Evolutionary conservation across 1,139 yeast genomes (phyloP), one percentile per base, ranked within the genome.

Genomic region (Debaryomyces sp.): DNA sequence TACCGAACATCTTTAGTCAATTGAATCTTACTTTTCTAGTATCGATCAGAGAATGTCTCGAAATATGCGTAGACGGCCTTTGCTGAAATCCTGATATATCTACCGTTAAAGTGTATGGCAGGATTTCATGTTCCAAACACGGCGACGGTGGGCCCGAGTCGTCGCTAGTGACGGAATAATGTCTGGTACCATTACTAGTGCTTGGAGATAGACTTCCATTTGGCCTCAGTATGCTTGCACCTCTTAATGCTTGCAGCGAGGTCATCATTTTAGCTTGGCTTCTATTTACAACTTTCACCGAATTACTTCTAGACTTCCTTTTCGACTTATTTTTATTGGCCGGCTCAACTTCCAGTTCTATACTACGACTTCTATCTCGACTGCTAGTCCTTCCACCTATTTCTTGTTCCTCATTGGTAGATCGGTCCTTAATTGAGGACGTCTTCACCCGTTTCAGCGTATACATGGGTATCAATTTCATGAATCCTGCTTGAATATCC

Each of bases 241-340:
- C 43, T 13, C 22, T 41, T 9, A 41, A 23, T 29, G 43, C 43
- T 23, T 41, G 37, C 43, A 41, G 43, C 13, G 43, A 41, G 5
- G 36, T 21, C 43, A 41, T 41, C 3, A 37, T 3, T 10, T 32
- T 29, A 0, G 43, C 43, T 22, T 41, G 43, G 21, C 37, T 32
- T 30, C 43, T n/a, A 13, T 30, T 41, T 4, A 41, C 43, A 12
- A 41, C 26, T 22, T 22, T 41, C 6, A 22, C 35, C 30, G 36
- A 27, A 21, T 27, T 41, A 6, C 21, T 27, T 32, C 22, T 41
- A 8, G 37, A 2, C 17, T 22, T 41, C 13, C 15, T 21, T 21
- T 35, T 35, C 17, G 18, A 9, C 21, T 9, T 32, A 17, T 5
- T 32, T 15, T 32, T 18, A 13, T 9, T 15, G 15, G 18, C 18